Evolutionary conservation across 1,284 basidiomycete genomes (phyloP), one percentile per base, ranked within the genome.

Genomic region (Cystobasidiaceae sp.): DNA sequence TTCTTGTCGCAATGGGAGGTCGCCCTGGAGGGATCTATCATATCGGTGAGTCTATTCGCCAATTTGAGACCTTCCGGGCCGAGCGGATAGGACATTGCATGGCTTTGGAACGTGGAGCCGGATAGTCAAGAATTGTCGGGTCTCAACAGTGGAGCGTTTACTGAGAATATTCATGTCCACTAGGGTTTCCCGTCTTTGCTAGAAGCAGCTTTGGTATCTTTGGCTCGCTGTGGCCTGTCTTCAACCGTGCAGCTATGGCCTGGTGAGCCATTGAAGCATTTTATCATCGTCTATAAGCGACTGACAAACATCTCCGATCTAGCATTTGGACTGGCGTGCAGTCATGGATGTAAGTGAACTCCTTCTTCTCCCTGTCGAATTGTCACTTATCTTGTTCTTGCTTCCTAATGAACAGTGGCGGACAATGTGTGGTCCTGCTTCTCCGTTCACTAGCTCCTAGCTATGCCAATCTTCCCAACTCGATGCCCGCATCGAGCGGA

Each of bases 271-370:
- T 4, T 30, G 13, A 9, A 13, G 3, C 3, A 30, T 17, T 50
- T 32, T 4, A 23, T 30, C 15, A 21, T 27, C 3, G 2, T 23
- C 3, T 46, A 21, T n/a, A 6, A 17, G 13, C 44, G 44, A 43
- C 2, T 71, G 68, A 66, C 52, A 63, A 57, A 71, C 68, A 71
- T 58, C 70, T 69, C 2, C 69, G 67, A 30, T 72, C 69, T 52
- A 82, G 82, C 70, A 81, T 88, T 61, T 89, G 87, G 87, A 88
- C 87, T 75, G 87, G 87, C 28, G 87, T 90, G 0, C 87, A 90
- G 73, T 81, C 87, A 0, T 88, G 86, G 77, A 86, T 92, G n/a
- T n/a, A n/a, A n/a, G n/a, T n/a, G n/a, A n/a, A n/a, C n/a, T n/a
- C n/a, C n/a, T n/a, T n/a, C n/a, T n/a, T n/a, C n/a, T n/a, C n/a